Evolutionary conservation across 2,329 filamentous ascomycete genomes (phyloP).

Genomic region (Paecilomyces niveus): DNA sequence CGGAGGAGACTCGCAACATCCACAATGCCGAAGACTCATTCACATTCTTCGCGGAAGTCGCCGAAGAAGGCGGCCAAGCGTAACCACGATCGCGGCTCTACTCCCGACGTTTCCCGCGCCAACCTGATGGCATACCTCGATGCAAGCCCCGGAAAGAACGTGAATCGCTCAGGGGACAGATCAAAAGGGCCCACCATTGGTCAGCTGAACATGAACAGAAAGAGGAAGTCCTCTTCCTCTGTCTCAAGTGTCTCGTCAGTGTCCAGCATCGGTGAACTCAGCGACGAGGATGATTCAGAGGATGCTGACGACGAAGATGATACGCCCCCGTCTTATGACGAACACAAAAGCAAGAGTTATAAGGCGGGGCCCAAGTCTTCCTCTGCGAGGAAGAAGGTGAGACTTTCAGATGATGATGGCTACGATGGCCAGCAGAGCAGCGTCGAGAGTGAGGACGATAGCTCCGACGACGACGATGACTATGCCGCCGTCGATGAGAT

Average conservation of each 20-base stretch:
- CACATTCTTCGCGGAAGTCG: slow-evolving; percentile 20
- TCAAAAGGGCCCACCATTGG: slow-evolving; percentile 17
- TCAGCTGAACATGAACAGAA: slow-evolving; percentile 18
- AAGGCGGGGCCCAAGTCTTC: slow-evolving; percentile 33
- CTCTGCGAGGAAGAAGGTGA: slow-evolving; percentile 26
- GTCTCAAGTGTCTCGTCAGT: slow-evolving; percentile 32
- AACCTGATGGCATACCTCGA: slow-evolving; percentile 15
- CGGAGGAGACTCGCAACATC: background rate
- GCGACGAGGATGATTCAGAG: slow-evolving; percentile 32
- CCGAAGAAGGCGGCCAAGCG: slow-evolving; percentile 19
- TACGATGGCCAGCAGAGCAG: slow-evolving; percentile 23
- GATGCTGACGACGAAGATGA: slow-evolving; percentile 37
- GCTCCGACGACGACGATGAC: slow-evolving; percentile 53
- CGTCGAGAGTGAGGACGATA: slow-evolving; percentile 25
- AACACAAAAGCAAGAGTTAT: slow-evolving; percentile 23
- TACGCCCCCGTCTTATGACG: slow-evolving; percentile 36
- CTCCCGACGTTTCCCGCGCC: slow-evolving; percentile 8
- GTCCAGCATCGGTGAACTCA: slow-evolving; percentile 27
- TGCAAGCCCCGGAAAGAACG: slow-evolving; percentile 12
- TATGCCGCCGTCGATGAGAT: slow-evolving; percentile 75
- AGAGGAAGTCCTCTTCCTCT: slow-evolving; percentile 29
- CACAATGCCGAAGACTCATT: slow-evolving; percentile 11
- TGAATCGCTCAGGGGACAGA: slow-evolving; percentile 17
- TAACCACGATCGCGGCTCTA: slow-evolving; percentile 13
- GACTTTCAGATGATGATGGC: slow-evolving; percentile 26